A percentile compares a stretch with the other conserved stretches of the same genome.
Evolutionary conservation across 768 basidiomycete species (phyloP).

Genomic region (Tulasnella calospora): DNA sequence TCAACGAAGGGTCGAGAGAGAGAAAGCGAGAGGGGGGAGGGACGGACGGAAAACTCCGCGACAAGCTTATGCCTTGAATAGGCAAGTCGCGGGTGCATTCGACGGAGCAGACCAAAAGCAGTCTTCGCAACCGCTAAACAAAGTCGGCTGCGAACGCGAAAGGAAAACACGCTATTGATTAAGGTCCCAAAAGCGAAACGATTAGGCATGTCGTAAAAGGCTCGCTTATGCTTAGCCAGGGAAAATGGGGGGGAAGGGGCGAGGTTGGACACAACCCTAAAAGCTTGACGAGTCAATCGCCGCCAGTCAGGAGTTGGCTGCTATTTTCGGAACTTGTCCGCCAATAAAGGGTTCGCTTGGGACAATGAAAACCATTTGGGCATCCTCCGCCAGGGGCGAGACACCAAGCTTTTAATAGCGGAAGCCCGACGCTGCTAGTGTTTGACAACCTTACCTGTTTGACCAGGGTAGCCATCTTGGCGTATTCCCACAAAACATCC

Average conservation of each 20-base stretch:
- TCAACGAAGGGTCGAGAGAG: not conserved
- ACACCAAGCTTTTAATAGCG: not conserved
- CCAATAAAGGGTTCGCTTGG: not conserved
- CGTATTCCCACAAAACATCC: conserved; percentile 88
- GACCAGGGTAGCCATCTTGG: conserved; percentile 75
- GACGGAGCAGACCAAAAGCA: not conserved
- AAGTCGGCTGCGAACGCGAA: not conserved
- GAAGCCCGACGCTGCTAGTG: not conserved
- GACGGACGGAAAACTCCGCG: not conserved
- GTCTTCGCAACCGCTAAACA: not conserved
- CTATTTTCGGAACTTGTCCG: not conserved
- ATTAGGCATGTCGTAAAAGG: not conserved
- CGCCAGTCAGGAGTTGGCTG: not conserved
- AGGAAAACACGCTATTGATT: no score
- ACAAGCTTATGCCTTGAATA: not conserved
- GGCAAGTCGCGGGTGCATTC: not conserved
- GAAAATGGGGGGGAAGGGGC: not conserved
- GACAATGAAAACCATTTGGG: not conserved
- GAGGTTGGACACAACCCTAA: not conserved
- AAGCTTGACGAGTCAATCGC: not conserved
- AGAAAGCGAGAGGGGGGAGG: not conserved
- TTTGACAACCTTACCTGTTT: conserved; percentile 73
- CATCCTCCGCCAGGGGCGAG: not conserved
- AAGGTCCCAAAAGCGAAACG: not conserved
- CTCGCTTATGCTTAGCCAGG: not conserved